Conservation (phyloP, 495 filamentous ascomycete genomes). For the Tetracladium setigerum region DNA sequence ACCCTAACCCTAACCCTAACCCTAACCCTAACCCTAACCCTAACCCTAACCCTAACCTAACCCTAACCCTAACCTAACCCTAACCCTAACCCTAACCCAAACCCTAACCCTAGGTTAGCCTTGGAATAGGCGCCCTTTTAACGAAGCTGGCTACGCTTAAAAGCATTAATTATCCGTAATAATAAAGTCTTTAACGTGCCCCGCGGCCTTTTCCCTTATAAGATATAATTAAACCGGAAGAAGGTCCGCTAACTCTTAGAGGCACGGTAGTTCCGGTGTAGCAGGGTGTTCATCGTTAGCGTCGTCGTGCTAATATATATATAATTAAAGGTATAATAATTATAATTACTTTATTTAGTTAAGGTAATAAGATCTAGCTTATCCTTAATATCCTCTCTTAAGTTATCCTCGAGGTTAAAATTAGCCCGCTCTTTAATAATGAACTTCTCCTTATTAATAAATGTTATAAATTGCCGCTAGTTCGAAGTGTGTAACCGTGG, state of each 20-base stretch:
- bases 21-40: no score
- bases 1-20: no score
- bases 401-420: constrained; percentile 1
- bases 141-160: neutral
- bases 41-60: no score
- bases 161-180: neutral
- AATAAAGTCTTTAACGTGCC: neutral
- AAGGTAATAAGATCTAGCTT: neutral
- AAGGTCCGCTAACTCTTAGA: constrained; percentile 1
- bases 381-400: neutral
- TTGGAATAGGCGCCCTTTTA: constrained; percentile 1
- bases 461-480: neutral
- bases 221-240: constrained; percentile 7
- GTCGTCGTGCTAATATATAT: constrained; percentile 4
- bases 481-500: constrained; percentile 1
- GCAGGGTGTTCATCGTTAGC: neutral
- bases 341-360: constrained; percentile 2
- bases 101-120: neutral
- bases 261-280: constrained; percentile 1
- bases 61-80: no score
- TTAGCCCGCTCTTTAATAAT: neutral
- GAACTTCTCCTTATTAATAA: neutral
- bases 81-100: no score
- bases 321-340: constrained; percentile 5
- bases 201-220: constrained; percentile 1